Conservation (phyloP, 2,329 filamentous ascomycete species). For the Calonectria leucothoes region DNA sequence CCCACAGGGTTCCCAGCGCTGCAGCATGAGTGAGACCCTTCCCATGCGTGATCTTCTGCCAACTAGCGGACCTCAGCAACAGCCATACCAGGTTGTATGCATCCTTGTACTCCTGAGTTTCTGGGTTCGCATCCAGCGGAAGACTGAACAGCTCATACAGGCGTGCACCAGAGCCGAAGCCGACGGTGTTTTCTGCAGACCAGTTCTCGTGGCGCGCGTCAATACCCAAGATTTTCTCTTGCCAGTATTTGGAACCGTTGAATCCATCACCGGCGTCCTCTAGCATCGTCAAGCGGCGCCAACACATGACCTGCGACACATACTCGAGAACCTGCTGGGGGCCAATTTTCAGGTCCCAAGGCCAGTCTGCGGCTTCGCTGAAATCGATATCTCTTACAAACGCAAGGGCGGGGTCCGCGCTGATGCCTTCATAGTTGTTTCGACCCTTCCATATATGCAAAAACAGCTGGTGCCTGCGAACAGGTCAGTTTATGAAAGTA, state of each 20-base stretch:
- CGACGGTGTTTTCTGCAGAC: slow-evolving; percentile 16
- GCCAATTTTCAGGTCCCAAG: slow-evolving; percentile 44
- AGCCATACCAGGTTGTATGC: slow-evolving; percentile 24
- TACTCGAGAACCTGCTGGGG: slow-evolving; percentile 50
- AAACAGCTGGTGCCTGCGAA: slow-evolving; percentile 49
- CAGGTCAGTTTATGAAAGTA: not conserved
- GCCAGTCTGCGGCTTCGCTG: slow-evolving; percentile 43
- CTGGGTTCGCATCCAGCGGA: slow-evolving; percentile 7
- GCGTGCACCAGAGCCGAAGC: slow-evolving; percentile 12
- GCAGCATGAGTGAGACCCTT: slow-evolving; percentile 15
- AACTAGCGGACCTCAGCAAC: slow-evolving; percentile 19
- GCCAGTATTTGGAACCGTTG: slow-evolving; percentile 36
- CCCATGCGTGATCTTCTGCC: slow-evolving; percentile 29
- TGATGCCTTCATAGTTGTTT: slow-evolving; percentile 41
- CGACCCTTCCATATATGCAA: slow-evolving; percentile 43
- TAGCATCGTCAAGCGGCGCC: slow-evolving; percentile 43
- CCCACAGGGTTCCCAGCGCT: slow-evolving; percentile 20
- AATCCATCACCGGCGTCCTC: slow-evolving; percentile 40
- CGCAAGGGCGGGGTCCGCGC: slow-evolving; percentile 38
- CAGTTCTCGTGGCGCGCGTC: slow-evolving; percentile 15
- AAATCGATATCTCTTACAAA: slow-evolving; percentile 43
- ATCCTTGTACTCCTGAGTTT: slow-evolving; percentile 23
- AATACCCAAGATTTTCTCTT: slow-evolving; percentile 21
- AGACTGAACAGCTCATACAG: slow-evolving; percentile 11
- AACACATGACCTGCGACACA: slow-evolving; percentile 52